These are phyloP conservation scores for Xylariaceae sp. DNA, from an alignment of 2,329 filamentous ascomycete species.

Conservation along the genomic window DNA sequence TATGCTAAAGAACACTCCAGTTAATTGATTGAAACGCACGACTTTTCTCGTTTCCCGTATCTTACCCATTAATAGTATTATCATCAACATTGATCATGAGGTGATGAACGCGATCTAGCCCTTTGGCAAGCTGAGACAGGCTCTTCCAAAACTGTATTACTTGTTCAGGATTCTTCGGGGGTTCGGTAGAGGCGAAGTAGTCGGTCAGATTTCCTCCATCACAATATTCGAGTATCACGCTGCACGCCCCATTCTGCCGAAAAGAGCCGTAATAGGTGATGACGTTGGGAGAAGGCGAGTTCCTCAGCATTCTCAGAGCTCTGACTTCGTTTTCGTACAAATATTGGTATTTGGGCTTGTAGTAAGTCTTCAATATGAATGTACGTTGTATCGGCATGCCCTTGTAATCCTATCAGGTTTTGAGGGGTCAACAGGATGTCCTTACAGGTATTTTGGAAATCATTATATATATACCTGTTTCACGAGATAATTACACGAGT, in stretches of 20 bases:
- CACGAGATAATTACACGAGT: constrained; percentile 11
- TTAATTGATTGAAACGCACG: not conserved
- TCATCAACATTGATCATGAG: constrained; percentile 4
- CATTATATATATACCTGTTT: not conserved
- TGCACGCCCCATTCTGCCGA: constrained; percentile 11
- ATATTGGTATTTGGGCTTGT: constrained; percentile 3
- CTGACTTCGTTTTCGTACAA: constrained; percentile 19
- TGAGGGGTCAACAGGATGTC: not conserved
- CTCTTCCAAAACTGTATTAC: constrained; percentile 15
- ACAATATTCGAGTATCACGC: constrained; percentile 23
- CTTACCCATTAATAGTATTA: constrained; percentile 19
- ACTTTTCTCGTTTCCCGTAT: not conserved
- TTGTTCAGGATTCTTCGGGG: constrained; percentile 4
- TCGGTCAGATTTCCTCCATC: constrained; percentile 18
- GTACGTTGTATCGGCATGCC: constrained; percentile 1
- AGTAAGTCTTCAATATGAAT: constrained; percentile 20
- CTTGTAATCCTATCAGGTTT: not conserved
- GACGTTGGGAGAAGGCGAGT: constrained; percentile 10
- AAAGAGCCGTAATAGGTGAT: constrained; percentile 26
- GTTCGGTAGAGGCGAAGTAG: constrained; percentile 4
- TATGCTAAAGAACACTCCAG: constrained; percentile 8
- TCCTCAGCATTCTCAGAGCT: constrained; percentile 14
- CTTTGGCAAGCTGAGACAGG: constrained; percentile 12
- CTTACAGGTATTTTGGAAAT: not conserved
- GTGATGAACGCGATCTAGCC: constrained; percentile 12